Conservation (phyloP, 1,139 yeast genomes). For the Candida labiduridarum region DNA sequence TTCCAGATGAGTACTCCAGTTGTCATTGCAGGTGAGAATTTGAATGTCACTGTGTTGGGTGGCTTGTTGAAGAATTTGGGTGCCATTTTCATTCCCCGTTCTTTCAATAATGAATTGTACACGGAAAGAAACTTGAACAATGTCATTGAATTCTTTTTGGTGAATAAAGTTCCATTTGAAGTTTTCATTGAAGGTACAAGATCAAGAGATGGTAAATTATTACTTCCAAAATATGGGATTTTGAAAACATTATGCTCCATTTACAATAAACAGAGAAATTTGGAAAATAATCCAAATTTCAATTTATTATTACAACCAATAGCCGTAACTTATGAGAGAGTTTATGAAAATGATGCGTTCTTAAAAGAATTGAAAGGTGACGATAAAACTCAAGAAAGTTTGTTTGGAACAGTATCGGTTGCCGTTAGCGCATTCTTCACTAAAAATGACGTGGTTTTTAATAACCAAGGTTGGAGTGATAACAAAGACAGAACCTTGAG, state of each 20-base stretch:
- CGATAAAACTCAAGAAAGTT: conserved; percentile 56
- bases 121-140: conserved; percentile 60
- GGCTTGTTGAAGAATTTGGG: conserved; percentile 46
- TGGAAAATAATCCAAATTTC: conserved; percentile 45
- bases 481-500: conserved; percentile 29
- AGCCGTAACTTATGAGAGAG: conserved; percentile 64
- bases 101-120: conserved; percentile 53
- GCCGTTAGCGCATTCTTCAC: conserved; percentile 34
- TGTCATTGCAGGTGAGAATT: conserved; percentile 70
- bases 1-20: conserved; percentile 60
- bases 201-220: conserved; percentile 65
- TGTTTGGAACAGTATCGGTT: conserved; percentile 35
- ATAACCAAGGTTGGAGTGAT: conserved; percentile 25
- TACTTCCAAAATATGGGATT: conserved; percentile 67
- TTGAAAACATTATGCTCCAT: conserved; percentile 52
- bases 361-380: conserved; percentile 61
- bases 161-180: conserved; percentile 57
- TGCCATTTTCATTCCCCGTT: conserved; percentile 49
- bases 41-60: conserved; percentile 65
- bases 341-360: conserved; percentile 67
- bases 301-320: conserved; percentile 56
- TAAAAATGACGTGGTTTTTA: conserved; percentile 17
- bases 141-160: conserved; percentile 53
- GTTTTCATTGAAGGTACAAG: conserved; percentile 71
- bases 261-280: conserved; percentile 46